These are phyloP conservation scores for Selaginella moellendorffii DNA, from an alignment of 75 land plant genomes.

Conservation along the genomic window DNA sequence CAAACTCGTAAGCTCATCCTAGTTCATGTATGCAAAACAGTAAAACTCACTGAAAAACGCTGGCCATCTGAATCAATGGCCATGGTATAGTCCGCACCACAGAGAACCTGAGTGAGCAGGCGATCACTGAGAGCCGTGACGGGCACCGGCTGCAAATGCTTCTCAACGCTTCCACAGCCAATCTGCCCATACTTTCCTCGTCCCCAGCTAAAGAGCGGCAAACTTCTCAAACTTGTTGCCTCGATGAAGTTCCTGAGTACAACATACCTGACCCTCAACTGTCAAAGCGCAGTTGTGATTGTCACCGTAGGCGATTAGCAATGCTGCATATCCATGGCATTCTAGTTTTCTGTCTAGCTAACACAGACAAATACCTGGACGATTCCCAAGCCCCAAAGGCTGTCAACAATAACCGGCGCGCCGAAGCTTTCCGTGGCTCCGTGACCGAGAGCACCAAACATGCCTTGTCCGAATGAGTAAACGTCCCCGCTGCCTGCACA, in stretches of 20 bases:
- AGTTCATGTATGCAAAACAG: background rate
- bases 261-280: constrained; percentile 39
- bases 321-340: no score
- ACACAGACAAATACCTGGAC: constrained; percentile 20
- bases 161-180: constrained; percentile 24
- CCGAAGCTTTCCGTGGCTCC: constrained; percentile 19
- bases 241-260: background rate
- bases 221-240: no score
- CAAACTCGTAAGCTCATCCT: background rate
- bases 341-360: no score
- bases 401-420: constrained; percentile 17
- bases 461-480: constrained; percentile 39
- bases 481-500: constrained; percentile 38
- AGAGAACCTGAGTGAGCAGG: constrained; percentile 23
- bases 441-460: constrained; percentile 33
- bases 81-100: constrained; percentile 38
- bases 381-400: constrained; percentile 34
- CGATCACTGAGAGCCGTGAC: constrained; percentile 31
- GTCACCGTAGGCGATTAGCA: constrained; percentile 37
- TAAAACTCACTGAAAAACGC: constrained; percentile 25
- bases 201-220: constrained; percentile 34
- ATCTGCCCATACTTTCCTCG: constrained; percentile 40
- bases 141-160: constrained; percentile 21
- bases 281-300: constrained; percentile 32
- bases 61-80: constrained; percentile 25